Evolutionary conservation across 75 land plant species (phyloP), one percentile per base, ranked within the genome.

Genomic region (Adiantum capillusveneris): DNA sequence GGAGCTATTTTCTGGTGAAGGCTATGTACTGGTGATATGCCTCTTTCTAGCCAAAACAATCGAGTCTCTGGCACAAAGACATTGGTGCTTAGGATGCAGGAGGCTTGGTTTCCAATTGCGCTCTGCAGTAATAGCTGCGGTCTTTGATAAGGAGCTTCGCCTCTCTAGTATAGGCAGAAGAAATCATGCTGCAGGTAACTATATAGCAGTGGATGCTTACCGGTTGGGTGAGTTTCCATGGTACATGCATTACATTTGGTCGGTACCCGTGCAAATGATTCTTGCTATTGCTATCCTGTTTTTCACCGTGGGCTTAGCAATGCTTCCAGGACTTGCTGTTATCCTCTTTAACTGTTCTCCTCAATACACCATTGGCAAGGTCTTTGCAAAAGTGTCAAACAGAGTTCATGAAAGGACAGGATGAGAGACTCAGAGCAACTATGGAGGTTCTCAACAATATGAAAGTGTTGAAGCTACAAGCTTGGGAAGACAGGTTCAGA

Each of bases 401-500:
- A 34, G 37, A 34, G 9, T 68, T 80, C 45, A 85, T 83, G 86
- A 37, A 7, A 0, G 78, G 78, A 18, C 81, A 81, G 56, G 90
- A 86, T 46, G 71, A 65, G 45, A 51, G 96, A 48, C 71, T 84
- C 3, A 57, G 82, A 41, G 65, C 78, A 6, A 82, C 86, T 21
- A 72, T 82, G 1, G 90, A 86, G 53, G 50, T 71, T 60, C 64
- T 90, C 14, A 82, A 78, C 65, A 83, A 62, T 31, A 90, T 90
- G 87, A 83, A 81, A 59, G 62, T 90, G 39, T 71, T 90, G 63
- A 90, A 90, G 65, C 51, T 90, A 29, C 88, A 84, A 44, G 81
- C 90, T 29, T 90, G 96, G 96, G 96, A 90, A 44, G 86, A 75
- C n/a, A 62, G 79, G 6, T 90, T 90, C 72, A 62, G 48, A 54